Evolutionary conservation across 495 filamentous ascomycete species (phyloP).

Genomic region (Letharia columbiana): DNA sequence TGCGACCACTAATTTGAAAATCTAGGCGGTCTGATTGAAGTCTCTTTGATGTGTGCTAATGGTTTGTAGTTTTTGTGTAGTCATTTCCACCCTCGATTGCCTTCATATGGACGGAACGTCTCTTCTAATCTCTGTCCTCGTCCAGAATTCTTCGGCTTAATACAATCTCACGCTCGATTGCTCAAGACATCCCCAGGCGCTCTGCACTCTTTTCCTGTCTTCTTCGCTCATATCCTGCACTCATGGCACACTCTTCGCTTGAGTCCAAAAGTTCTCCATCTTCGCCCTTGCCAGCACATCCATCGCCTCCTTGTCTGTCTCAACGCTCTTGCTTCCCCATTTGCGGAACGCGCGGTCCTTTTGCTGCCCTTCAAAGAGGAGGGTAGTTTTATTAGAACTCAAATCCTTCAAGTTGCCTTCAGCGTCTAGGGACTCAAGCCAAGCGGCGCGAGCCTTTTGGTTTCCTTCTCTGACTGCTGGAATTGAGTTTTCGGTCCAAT

Average conservation of each 20-base stretch:
- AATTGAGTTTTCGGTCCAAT: constrained; percentile 83
- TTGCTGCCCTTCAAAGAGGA: constrained; percentile 83
- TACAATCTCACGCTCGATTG: not conserved
- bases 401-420: constrained; percentile 73
- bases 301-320: constrained; percentile 79
- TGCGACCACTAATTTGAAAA: not conserved
- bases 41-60: not conserved
- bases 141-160: not conserved
- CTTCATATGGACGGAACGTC: not conserved
- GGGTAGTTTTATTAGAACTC: constrained; percentile 63
- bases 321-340: constrained; percentile 78
- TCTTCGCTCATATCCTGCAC: not conserved
- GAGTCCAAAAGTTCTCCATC: constrained; percentile 94
- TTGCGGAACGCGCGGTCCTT: constrained; percentile 70
- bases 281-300: constrained; percentile 70
- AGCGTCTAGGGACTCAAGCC: constrained; percentile 71
- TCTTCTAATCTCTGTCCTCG: not conserved
- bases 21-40: not conserved
- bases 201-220: not conserved
- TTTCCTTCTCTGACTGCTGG: constrained; percentile 54
- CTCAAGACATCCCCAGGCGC: not conserved
- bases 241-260: constrained; percentile 64
- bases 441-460: constrained; percentile 53
- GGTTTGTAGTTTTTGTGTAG: not conserved
- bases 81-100: not conserved